Evolutionary conservation across 208 protist genomes (phyloP), one percentile per base, ranked within the genome.

Genomic region (Trypanosoma melophagium): DNA sequence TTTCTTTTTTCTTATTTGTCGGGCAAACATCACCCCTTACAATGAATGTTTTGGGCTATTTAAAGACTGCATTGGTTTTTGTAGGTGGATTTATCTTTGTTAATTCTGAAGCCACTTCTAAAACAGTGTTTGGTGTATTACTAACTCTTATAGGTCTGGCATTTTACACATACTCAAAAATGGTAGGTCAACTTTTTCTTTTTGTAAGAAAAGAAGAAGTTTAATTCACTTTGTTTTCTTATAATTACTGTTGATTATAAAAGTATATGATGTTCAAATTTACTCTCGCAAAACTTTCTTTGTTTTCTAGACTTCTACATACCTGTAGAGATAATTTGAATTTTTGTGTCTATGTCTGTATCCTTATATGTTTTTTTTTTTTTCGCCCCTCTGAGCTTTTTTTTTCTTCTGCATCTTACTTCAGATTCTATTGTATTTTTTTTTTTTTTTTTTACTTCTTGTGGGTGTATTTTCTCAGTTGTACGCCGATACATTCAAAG

Each of bases 1-100:
- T 96, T 70, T 92, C 86, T 7, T 96, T 96, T 75, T 96, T 96
- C 56, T 63, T 94, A 19, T 84, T 92, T 60, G 86, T 90, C 9
- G 79, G 86, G 5, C 79, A 87, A 71, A 96, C 90, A 12, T 94
- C 87, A 3, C 83, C 87, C 44, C 76, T 93, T n/a, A 91, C 84
- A 56, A 84, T 90, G 74, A 96, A 96, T 66, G 77, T 96, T 40
- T 64, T 91, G 0, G 87, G 87, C 21, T 93, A 96, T 72, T 59
- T 93, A 41, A 96, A 96, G 64, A 94, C 87, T 7, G 59, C 60
- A 31, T 71, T 96, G 2, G 84, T 96, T 12, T 89, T 95, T 70
- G 25, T 90, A 5, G 62, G 77, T 1, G 86, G 86, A 35, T 83
- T 86, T 54, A 49, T 92, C 10, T 85, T 93, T 65, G 51, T 87